phyloP scores from a whole-genome alignment of 1,139 yeast species.

The Zhuliangozyma parablackwelliae region DNA sequence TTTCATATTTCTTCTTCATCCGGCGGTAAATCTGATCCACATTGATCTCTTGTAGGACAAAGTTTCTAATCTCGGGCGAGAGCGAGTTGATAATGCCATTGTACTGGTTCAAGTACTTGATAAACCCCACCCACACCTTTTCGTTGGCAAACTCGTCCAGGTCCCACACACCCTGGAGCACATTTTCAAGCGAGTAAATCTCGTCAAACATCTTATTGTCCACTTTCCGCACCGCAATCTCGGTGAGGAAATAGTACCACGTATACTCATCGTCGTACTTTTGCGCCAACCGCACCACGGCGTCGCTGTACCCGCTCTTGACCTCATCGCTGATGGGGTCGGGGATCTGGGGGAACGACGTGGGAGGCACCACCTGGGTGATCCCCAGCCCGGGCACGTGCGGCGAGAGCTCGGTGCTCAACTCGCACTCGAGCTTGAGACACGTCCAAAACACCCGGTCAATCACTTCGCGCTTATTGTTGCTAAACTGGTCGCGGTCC shows the following conservation, averaged over 20 bases:
- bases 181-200: conserved; percentile 20
- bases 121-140: conserved; percentile 27
- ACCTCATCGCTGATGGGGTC: conserved; percentile 19
- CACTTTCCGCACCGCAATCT: conserved; percentile 44
- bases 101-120: conserved; percentile 36
- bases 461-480: conserved; percentile 8
- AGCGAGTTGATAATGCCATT: conserved; percentile 38
- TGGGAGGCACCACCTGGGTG: conserved; percentile 36
- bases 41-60: conserved; percentile 31
- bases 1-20: conserved; percentile 22
- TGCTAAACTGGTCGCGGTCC: conserved; percentile 1
- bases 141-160: conserved; percentile 19
- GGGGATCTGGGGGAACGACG: conserved; percentile 40
- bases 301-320: conserved; percentile 20
- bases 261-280: conserved; percentile 35
- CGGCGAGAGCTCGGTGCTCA: conserved; percentile 43
- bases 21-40: conserved; percentile 30
- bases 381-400: conserved; percentile 40
- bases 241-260: conserved; percentile 48
- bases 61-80: conserved; percentile 29
- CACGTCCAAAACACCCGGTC: conserved; percentile 42
- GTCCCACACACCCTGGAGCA: conserved; percentile 22
- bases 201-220: conserved; percentile 44
- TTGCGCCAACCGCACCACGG: conserved; percentile 24
- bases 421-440: conserved; percentile 43